Percentiles rank a stretch among this genome's conserved stretches.
These are phyloP conservation scores for Leishmania tarentolae DNA, from an alignment of 208 protist species.

Conservation along the genomic window DNA sequence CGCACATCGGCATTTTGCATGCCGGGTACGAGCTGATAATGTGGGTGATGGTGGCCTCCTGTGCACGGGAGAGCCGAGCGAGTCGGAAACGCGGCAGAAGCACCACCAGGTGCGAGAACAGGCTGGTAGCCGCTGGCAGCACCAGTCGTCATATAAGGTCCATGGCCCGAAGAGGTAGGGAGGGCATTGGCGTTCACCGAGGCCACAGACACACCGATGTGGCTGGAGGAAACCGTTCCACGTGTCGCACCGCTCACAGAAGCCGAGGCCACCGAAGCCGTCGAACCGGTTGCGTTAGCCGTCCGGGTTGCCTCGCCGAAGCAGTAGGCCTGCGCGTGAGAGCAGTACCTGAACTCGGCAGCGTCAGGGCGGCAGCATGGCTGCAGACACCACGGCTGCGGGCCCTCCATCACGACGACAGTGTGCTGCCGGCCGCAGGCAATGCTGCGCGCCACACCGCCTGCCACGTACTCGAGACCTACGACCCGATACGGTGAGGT, in stretches of 20 bases:
- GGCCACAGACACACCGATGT: slow-evolving; percentile 10
- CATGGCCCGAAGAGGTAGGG: slow-evolving; percentile 7
- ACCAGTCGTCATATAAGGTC: background rate
- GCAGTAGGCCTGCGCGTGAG: slow-evolving; percentile 73
- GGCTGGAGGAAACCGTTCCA: background rate
- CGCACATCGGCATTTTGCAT: slow-evolving; percentile 60
- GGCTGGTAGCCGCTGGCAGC: background rate
- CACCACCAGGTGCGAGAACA: background rate
- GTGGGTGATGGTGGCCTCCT: slow-evolving; percentile 25
- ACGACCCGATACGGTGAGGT: slow-evolving; percentile 74
- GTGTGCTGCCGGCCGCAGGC: slow-evolving; percentile 90
- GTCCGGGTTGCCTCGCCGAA: slow-evolving; percentile 61
- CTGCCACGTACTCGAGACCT: slow-evolving; percentile 77
- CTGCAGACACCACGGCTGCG: slow-evolving; percentile 64
- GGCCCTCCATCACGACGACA: slow-evolving; percentile 80
- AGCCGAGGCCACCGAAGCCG: slow-evolving; percentile 4
- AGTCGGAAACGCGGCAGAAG: background rate
- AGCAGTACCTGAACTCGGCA: slow-evolving; percentile 26
- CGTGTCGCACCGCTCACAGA: background rate
- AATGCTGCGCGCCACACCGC: slow-evolving; percentile 66
- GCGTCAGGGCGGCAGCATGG: slow-evolving; percentile 62
- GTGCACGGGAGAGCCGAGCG: slow-evolving; percentile 15
- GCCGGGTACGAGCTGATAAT: slow-evolving; percentile 50
- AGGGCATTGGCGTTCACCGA: slow-evolving; percentile 4
- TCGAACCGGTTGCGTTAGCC: background rate